Conservation (phyloP, 345 rosid species). For the Syzygium grande region DNA sequence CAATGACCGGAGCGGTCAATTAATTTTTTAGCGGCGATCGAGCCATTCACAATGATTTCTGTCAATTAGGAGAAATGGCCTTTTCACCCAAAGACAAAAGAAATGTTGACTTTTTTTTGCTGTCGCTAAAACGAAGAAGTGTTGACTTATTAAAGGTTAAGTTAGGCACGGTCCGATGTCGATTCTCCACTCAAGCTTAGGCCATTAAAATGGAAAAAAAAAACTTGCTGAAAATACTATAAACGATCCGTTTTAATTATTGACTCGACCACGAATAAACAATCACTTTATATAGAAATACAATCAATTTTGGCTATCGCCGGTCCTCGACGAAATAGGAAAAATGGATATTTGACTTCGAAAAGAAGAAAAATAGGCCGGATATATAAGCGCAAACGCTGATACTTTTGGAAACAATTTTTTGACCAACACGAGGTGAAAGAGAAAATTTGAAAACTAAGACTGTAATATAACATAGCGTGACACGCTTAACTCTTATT, state of each 20-base stretch:
- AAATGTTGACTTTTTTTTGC: not conserved
- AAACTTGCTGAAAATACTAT: too few relatives aligned
- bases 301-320: too few relatives aligned
- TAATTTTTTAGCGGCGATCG: not conserved
- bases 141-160: not conserved
- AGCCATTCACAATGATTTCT: not conserved
- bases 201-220: not conserved
- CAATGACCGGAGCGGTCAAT: not conserved
- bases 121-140: not conserved
- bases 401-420: not conserved
- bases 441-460: not conserved
- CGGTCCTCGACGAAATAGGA: not conserved
- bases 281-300: not conserved
- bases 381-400: not conserved
- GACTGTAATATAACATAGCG: not conserved
- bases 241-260: too few relatives aligned
- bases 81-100: not conserved
- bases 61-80: not conserved
- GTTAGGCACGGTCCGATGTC: not conserved
- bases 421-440: not conserved
- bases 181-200: not conserved
- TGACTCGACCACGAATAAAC: too few relatives aligned
- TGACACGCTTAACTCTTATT: fast-evolving
- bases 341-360: not conserved
- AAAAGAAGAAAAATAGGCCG: not conserved